Conservation (phyloP, 768 basidiomycete genomes). For the Phlebiopsis gigantea region DNA sequence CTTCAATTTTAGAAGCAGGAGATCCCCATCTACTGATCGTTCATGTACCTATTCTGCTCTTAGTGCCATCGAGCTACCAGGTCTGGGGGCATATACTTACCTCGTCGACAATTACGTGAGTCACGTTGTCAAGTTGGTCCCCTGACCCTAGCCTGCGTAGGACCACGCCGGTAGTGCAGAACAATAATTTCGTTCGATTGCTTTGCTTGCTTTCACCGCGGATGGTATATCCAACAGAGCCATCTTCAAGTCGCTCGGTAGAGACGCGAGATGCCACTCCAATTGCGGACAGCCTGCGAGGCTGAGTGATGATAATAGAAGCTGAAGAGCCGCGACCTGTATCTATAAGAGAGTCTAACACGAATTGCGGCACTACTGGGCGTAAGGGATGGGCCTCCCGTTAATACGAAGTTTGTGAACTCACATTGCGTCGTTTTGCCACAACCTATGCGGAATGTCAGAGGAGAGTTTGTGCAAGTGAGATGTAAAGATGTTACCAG, state of each 20-base stretch:
- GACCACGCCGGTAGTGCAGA: conserved; percentile 94
- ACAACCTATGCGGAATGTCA: conserved; percentile 43
- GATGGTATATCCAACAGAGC: conserved; percentile 83
- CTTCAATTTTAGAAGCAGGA: conserved; percentile 78
- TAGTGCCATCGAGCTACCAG: neutral
- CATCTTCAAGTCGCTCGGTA: conserved; percentile 69
- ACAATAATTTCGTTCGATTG: conserved; percentile 68
- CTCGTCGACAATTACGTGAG: conserved; percentile 90
- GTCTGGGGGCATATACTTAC: conserved; percentile 32
- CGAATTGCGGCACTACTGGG: conserved; percentile 74
- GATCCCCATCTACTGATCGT: conserved; percentile 86
- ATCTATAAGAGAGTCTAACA: conserved; percentile 76
- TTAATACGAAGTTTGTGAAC: conserved; percentile 10
- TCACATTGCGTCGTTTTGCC: conserved; percentile 88
- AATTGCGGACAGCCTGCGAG: conserved; percentile 82
- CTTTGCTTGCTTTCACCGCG: conserved; percentile 76
- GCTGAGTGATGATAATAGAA: conserved; percentile 85
- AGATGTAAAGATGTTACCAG: conserved; percentile 41
- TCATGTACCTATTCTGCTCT: conserved; percentile 69
- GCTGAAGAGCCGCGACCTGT: conserved; percentile 54
- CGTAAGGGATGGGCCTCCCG: neutral
- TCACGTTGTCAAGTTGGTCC: conserved; percentile 63
- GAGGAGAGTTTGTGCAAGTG: neutral
- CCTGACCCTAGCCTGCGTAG: conserved; percentile 72
- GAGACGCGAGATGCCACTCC: conserved; percentile 87